Conservation (phyloP, 129 eudicot genomes). For the Silybum marianum region DNA sequence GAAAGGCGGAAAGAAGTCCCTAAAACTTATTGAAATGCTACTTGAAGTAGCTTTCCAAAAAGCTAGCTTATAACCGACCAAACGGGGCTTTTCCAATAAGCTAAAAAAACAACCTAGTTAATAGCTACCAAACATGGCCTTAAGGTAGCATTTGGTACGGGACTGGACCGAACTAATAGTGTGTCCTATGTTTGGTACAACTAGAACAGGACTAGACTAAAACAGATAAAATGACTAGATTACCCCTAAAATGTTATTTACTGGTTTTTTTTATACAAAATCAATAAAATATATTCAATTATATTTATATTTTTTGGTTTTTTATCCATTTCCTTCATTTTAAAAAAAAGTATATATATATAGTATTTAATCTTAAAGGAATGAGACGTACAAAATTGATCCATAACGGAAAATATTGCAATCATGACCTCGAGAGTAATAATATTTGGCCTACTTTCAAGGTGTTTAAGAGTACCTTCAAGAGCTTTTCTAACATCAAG, state of each 20-base stretch:
- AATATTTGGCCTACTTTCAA: background rate
- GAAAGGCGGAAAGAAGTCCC: background rate
- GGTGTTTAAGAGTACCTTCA: slow-evolving; percentile 55
- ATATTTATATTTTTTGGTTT: no score
- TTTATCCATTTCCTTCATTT: no score
- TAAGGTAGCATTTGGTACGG: background rate
- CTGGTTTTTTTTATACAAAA: no score
- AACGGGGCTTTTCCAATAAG: background rate
- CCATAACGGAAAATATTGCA: background rate
- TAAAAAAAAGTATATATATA: no score
- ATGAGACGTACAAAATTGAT: background rate
- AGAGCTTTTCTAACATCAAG: slow-evolving; percentile 86
- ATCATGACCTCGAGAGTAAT: background rate
- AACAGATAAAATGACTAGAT: no score
- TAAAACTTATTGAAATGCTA: background rate
- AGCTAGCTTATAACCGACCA: background rate
- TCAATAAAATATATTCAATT: no score
- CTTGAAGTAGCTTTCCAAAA: background rate
- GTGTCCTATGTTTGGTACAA: no score
- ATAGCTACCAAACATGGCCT: background rate
- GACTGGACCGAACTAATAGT: no score
- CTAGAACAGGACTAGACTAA: no score
- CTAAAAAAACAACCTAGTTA: background rate
- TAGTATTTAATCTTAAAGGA: background rate
- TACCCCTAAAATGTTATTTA: no score